phyloP scores from a whole-genome alignment of 2,329 filamentous ascomycete species.

The Akanthomyces dipterigenus region DNA sequence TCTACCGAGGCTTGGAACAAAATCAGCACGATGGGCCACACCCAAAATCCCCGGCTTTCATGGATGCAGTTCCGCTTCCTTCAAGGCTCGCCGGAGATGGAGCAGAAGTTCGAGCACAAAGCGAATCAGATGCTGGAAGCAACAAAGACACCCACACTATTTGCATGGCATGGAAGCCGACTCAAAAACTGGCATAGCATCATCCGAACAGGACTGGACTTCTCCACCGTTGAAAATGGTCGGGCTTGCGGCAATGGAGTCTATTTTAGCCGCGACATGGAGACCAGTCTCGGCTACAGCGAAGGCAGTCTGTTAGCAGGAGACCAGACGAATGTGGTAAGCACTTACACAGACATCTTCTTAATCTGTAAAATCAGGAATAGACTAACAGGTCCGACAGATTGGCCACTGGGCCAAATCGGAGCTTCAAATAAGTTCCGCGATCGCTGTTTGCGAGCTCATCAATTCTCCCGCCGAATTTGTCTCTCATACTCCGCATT shows the following conservation, averaged over 20 bases:
- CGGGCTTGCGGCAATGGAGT: constrained; percentile 72
- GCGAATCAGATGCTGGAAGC: constrained; percentile 45
- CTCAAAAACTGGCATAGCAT: constrained; percentile 85
- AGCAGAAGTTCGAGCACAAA: constrained; percentile 60
- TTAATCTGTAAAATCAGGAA: neutral
- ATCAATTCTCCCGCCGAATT: constrained; percentile 67
- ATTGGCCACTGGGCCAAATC: constrained; percentile 58
- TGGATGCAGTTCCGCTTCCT: constrained; percentile 83
- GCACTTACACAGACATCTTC: neutral
- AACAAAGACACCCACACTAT: constrained; percentile 57
- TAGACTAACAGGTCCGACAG: neutral
- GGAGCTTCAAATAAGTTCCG: constrained; percentile 48
- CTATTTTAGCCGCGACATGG: constrained; percentile 63
- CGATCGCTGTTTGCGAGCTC: constrained; percentile 76
- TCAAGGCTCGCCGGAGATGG: constrained; percentile 84
- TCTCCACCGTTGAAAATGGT: constrained; percentile 54
- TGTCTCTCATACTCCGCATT: constrained; percentile 46
- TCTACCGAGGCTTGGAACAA: constrained; percentile 26
- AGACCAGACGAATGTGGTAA: neutral
- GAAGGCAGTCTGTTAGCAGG: fast-evolving
- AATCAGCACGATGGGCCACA: constrained; percentile 42
- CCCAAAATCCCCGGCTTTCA: constrained; percentile 22
- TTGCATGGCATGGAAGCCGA: constrained; percentile 80
- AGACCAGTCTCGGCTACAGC: constrained; percentile 47
- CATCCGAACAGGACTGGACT: constrained; percentile 74